Percentiles rank a stretch among this genome's conserved stretches.
Conservation (phyloP, 768 basidiomycete genomes). For the Rhodotorula toruloides region DNA sequence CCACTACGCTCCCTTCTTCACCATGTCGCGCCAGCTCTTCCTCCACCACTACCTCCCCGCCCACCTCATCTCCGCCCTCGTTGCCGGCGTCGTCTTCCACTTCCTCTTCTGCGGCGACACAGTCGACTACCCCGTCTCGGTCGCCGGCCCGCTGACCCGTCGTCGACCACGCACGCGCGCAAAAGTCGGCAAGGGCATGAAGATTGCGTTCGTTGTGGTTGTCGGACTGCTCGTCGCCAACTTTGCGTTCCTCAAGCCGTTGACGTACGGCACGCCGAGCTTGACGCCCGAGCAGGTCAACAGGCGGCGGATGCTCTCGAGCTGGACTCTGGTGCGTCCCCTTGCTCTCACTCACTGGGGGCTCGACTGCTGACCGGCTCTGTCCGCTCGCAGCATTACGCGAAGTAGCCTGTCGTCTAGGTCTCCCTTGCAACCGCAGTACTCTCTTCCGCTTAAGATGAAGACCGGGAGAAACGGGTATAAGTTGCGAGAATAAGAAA, state of each 20-base stretch:
- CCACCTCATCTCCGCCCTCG: constrained; percentile 74
- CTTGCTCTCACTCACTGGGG: neutral
- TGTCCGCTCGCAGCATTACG: neutral
- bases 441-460: no score
- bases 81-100: constrained; percentile 86
- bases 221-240: constrained; percentile 53
- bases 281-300: constrained; percentile 81
- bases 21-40: constrained; percentile 95
- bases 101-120: constrained; percentile 42
- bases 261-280: constrained; percentile 94
- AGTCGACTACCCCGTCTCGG: constrained; percentile 41
- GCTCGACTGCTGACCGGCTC: neutral
- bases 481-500: no score
- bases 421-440: no score
- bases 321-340: constrained; percentile 66
- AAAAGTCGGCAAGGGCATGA: constrained; percentile 55
- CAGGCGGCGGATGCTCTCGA: constrained; percentile 69
- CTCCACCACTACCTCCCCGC: constrained; percentile 90
- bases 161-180: constrained; percentile 57
- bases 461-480: no score
- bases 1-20: constrained; percentile 95
- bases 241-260: constrained; percentile 66
- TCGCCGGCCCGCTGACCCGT: constrained; percentile 33
- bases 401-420: no score
- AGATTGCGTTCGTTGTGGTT: constrained; percentile 60